These are phyloP conservation scores for Alternaria dauci DNA, from an alignment of 2,329 filamentous ascomycete species.

Conservation along the genomic window DNA sequence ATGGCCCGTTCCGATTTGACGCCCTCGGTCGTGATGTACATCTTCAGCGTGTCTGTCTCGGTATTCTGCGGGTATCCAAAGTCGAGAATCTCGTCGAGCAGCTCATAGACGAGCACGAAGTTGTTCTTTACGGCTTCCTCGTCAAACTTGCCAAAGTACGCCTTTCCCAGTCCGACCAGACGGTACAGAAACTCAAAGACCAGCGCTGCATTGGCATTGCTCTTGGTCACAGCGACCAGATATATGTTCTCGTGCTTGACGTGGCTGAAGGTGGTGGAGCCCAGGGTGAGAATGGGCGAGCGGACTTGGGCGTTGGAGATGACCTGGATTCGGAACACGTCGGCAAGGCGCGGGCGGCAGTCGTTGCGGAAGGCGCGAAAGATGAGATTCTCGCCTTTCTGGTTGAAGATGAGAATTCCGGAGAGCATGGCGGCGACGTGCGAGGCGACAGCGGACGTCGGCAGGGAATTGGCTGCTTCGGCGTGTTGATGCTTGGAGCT, in stretches of 20 bases:
- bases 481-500: constrained; percentile 19
- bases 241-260: constrained; percentile 99
- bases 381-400: constrained; percentile 99
- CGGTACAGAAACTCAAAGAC: constrained; percentile 98
- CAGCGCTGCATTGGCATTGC: constrained; percentile 97
- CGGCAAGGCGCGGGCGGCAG: constrained; percentile 94
- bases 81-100: constrained; percentile 97
- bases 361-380: constrained; percentile 99
- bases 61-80: constrained; percentile 99
- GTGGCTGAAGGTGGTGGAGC: constrained; percentile 98
- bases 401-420: constrained; percentile 97
- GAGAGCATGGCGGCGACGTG: constrained; percentile 75
- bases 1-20: constrained; percentile 88
- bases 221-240: constrained; percentile 95
- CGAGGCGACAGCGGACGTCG: constrained; percentile 3
- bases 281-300: constrained; percentile 94
- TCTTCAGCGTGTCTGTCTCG: constrained; percentile 97
- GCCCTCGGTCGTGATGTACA: constrained; percentile 99
- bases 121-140: constrained; percentile 99
- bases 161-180: constrained; percentile 86
- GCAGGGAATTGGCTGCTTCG: constrained; percentile 16
- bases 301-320: constrained; percentile 98
- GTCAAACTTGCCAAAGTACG: constrained; percentile 99
- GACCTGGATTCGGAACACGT: constrained; percentile 99
- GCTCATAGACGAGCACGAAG: constrained; percentile 97